These are phyloP conservation scores for Mariannaea elegans DNA, from an alignment of 2,329 filamentous ascomycete species.

Conservation along the genomic window DNA sequence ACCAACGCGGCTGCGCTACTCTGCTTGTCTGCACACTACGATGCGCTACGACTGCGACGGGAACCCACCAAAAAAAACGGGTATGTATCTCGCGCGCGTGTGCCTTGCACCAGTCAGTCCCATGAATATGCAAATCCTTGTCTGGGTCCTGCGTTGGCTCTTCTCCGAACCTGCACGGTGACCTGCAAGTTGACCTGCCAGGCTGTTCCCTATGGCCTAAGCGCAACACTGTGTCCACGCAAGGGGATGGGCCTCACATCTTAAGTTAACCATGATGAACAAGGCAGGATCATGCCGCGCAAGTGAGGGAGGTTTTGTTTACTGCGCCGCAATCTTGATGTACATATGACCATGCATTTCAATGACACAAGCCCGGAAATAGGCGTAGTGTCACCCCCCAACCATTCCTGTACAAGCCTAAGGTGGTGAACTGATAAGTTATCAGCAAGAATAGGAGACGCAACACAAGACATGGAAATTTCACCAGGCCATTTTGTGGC, in stretches of 20 bases:
- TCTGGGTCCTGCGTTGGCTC: background rate
- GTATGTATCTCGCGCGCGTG: slow-evolving; percentile 2
- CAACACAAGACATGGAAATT: background rate
- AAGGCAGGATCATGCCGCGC: background rate
- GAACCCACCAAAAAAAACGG: slow-evolving; percentile 4
- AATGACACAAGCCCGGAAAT: background rate
- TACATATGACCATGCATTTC: background rate
- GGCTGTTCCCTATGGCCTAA: background rate
- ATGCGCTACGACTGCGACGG: slow-evolving; percentile 9
- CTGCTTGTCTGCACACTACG: slow-evolving; percentile 19
- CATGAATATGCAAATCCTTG: slow-evolving; percentile 8
- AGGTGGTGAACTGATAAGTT: background rate
- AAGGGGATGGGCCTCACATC: background rate
- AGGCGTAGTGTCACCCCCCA: background rate
- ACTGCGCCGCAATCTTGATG: slow-evolving; percentile 5
- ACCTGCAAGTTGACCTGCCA: background rate
- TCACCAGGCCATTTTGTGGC: background rate
- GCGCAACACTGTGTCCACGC: background rate
- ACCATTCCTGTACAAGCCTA: too few relatives aligned
- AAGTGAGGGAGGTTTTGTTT: background rate
- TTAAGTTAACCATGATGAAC: background rate
- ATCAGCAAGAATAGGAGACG: background rate
- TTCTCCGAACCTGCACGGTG: background rate
- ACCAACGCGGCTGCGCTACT: slow-evolving; percentile 19
- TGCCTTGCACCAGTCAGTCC: slow-evolving; percentile 4